Conservation (phyloP, 1,284 basidiomycete genomes). For the Ganoderma sp. region DNA sequence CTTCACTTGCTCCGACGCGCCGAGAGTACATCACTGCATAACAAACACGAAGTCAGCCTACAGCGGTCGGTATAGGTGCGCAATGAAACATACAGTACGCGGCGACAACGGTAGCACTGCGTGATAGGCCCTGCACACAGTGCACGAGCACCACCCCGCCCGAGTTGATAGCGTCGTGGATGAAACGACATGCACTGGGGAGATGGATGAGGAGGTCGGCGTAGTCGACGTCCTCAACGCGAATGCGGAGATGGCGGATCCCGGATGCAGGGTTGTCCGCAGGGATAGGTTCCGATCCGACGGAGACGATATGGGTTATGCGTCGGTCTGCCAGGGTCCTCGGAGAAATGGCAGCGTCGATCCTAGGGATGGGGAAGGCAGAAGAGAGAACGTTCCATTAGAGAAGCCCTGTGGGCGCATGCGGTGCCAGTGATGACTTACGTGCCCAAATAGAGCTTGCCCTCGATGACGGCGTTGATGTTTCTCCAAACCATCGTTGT, state of each 20-base stretch:
- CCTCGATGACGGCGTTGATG: conserved; percentile 72
- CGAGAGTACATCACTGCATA: conserved; percentile 74
- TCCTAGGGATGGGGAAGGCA: conserved; percentile 45
- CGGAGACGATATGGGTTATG: conserved; percentile 79
- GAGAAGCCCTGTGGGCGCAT: conserved; percentile 34
- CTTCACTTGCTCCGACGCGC: conserved; percentile 61
- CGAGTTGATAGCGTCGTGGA: conserved; percentile 69
- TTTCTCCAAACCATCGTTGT: conserved; percentile 68
- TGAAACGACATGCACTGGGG: conserved; percentile 79
- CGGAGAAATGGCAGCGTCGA: conserved; percentile 73
- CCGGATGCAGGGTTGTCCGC: conserved; percentile 77
- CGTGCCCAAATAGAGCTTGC: conserved; percentile 78
- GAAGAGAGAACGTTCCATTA: conserved; percentile 21
- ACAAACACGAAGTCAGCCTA: conserved; percentile 23
- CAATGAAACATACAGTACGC: conserved; percentile 70
- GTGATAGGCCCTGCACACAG: conserved; percentile 81
- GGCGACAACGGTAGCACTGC: conserved; percentile 82
- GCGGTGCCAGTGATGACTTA: conserved; percentile 47
- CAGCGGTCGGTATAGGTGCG: not conserved
- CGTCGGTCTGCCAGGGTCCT: conserved; percentile 75
- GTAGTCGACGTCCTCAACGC: conserved; percentile 82
- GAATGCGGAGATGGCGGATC: conserved; percentile 70
- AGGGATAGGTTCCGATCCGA: conserved; percentile 74
- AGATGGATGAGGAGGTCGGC: conserved; percentile 83
- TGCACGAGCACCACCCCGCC: conserved; percentile 85